Percentiles rank a stretch among this genome's conserved stretches.
These are phyloP conservation scores for Penicillium thymicola DNA, from an alignment of 2,329 filamentous ascomycete species.

Conservation along the genomic window DNA sequence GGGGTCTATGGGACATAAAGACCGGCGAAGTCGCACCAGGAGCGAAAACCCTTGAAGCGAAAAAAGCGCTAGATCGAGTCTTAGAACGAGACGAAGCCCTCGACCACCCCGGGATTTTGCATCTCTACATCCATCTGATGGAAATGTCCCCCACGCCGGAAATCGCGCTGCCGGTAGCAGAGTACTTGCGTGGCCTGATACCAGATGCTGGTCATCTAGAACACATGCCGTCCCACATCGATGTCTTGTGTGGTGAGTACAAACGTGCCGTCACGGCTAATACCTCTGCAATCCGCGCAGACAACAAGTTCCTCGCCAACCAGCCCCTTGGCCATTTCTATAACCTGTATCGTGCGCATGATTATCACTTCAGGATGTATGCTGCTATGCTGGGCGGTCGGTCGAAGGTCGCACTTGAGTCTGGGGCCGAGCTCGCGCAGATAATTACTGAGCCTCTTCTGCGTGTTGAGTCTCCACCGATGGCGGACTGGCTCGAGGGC, in stretches of 20 bases:
- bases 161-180: conserved; percentile 57
- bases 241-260: conserved; percentile 71
- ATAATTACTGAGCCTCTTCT: conserved; percentile 64
- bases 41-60: conserved; percentile 58
- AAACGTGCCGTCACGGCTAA: conserved; percentile 64
- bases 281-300: conserved; percentile 62
- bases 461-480: conserved; percentile 53
- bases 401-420: conserved; percentile 60
- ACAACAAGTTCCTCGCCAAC: conserved; percentile 62
- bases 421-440: conserved; percentile 56
- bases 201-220: conserved; percentile 69
- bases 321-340: conserved; percentile 67
- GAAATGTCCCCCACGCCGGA: conserved; percentile 71
- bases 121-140: conserved; percentile 75
- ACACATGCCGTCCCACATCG: conserved; percentile 76
- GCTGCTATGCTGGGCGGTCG: conserved; percentile 73
- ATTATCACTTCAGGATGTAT: conserved; percentile 74
- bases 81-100: conserved; percentile 50
- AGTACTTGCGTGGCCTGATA: conserved; percentile 61
- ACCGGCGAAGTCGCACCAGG: conserved; percentile 55
- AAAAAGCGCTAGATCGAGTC: conserved; percentile 56
- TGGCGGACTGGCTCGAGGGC: conserved; percentile 77
- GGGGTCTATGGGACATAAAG: conserved; percentile 61
- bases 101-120: conserved; percentile 66
- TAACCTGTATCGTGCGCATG: conserved; percentile 69